Base-by-base conservation (phyloP, 225 moss, liverwort and hornwort species). In the Pseudoscleropodium purum region DNA sequence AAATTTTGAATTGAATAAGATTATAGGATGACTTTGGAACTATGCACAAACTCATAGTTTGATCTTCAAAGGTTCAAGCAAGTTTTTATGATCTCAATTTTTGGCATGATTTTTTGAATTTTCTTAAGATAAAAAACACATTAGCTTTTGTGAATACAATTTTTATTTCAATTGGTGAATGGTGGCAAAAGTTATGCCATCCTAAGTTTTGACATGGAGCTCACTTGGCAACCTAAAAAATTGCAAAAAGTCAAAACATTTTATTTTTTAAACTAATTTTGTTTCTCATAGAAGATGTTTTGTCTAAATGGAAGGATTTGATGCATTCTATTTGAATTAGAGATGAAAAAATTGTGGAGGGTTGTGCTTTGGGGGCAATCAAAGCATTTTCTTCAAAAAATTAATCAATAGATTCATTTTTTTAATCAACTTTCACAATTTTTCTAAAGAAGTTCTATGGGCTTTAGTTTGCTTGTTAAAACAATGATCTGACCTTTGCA, bases 31-130 rank as follows among this genome's bases (percentile, higher is more conserved):
- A 18, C 18, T 49, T 31, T 31, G 0, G 4, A 49, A 75, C 4
- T 31, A 12, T 11, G 4, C 3, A 49, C 11, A 18, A 75, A 19
- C 54, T 47, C 3, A 16, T 0, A 0, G 15, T 15, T 8, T 15
- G 16, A 73, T 13, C 0, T 15, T 33, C 20, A 12, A 47, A 47
- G 18, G 31, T 49, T 33, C 1, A 7, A 1, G 1, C 0, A 13
- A 0, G 4, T 75, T 51, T 13, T 5, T 51, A 20, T 33, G 12
- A 33, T 75, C 3, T 20, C 21, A 76, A 76, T 51, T 75, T 41
- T 43, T 43, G 2, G 3, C 0, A 1, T 73, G 8, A 26, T 72
- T 43, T 75, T 75, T 18, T 6, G 1, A 29, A 10, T 45, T 45
- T 73, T 29, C 10, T 9, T 16, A 49, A 18, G 19, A 31, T 31